Evolutionary conservation across 768 basidiomycete species (phyloP), one percentile per base, ranked within the genome.

Genomic region (Neoboletus magnificus): DNA sequence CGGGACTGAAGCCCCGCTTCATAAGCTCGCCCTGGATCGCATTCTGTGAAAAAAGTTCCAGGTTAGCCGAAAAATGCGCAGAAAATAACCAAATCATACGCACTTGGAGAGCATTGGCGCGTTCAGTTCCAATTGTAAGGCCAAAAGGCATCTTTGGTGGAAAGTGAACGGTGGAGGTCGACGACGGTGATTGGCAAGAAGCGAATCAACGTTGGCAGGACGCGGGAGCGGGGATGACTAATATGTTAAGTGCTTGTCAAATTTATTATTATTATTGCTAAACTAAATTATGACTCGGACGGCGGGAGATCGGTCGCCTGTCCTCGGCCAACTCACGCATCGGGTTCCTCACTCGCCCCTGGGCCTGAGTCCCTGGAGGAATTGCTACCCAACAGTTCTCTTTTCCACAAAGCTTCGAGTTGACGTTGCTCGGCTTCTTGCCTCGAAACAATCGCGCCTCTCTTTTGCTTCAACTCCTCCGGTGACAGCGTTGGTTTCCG

Each of bases 1-100:
- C 90, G 22, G 81, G 75, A 64, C 85, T 91, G 67, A 83, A 91
- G 10, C 85, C 85, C 63, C 86, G 81, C 71, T 74, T 84, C 57
- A 78, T 84, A 64, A 92, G 86, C 74, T 91, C 90, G 79, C 87
- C 82, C 67, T 90, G 85, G 62, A 92, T 89, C 53, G 87, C 78
- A 79, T 82, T 81, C 88, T 91, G 40, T 47, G 42, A 55, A 66
- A 43, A 62, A 61, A 54, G 40, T 15, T 41, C 22, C 22, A 36
- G 29, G 43, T 63, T 12, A 64, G 48, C 33, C 32, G 50, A 56
- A 63, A 66, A 56, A 47, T 9, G 45, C 11, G 52, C 64, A 44
- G 35, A 47, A 48, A 43, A 53, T 1, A 40, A 25, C 12, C 5
- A 10, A 25, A 3, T 20, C 3, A 36, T 30, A 67, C 77, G 43